Conservation (phyloP, 306 rosid species). For the Dicorynia guianensis region DNA sequence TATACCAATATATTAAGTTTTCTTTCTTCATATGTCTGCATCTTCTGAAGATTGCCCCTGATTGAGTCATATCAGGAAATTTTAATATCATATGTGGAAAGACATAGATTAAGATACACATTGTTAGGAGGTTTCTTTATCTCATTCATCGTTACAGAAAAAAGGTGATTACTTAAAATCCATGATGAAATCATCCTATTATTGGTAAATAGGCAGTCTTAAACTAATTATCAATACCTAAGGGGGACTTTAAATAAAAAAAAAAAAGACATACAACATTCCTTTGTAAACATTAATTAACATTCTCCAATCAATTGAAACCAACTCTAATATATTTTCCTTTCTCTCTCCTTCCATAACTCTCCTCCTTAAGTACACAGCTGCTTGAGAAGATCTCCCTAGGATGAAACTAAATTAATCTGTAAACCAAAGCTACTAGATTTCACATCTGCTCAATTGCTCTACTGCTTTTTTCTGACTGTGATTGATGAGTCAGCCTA, state of each 20-base stretch:
- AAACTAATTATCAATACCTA: background rate
- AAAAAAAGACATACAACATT: constrained; percentile 7
- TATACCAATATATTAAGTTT: background rate
- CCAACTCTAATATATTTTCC: background rate
- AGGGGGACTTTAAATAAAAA: background rate
- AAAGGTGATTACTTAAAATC: background rate
- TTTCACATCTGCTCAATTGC: background rate
- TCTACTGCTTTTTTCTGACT: background rate
- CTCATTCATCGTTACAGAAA: constrained; percentile 14
- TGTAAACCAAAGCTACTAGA: background rate
- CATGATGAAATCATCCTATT: background rate
- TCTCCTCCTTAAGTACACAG: background rate
- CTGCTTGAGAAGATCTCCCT: background rate
- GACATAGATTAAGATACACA: constrained; percentile 1
- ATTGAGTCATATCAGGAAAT: background rate
- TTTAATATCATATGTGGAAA: constrained; percentile 12
- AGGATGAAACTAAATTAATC: background rate
- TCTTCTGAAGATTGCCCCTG: background rate
- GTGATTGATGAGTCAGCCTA: background rate
- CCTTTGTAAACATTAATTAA: constrained; percentile 1
- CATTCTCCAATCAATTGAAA: constrained; percentile 14
- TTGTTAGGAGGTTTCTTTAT: constrained; percentile 18
- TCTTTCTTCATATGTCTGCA: background rate
- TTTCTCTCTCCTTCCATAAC: background rate
- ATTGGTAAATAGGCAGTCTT: constrained; percentile 5